phyloP scores from a whole-genome alignment of 192 early-diverging fungal genomes.

The Cetraspora pellucida region DNA sequence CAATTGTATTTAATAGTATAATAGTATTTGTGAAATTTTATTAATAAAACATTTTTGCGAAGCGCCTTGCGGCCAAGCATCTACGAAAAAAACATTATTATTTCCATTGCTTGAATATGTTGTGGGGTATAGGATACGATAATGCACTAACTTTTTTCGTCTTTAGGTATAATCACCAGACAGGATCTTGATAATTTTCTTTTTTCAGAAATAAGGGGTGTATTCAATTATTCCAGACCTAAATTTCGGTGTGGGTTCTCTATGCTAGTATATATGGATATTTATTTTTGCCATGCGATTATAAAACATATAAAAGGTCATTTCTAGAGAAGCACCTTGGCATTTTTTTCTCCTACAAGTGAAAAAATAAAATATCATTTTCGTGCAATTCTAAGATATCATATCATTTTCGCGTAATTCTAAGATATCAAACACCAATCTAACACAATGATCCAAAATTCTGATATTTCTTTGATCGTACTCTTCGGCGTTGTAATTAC shows the following conservation, averaged over 20 bases:
- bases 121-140: background rate
- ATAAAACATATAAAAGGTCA: too few relatives aligned
- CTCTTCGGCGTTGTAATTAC: too few relatives aligned
- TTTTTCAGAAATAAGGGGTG: slow-evolving; percentile 18
- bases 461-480: too few relatives aligned
- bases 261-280: too few relatives aligned
- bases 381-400: too few relatives aligned
- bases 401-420: too few relatives aligned
- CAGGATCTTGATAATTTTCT: slow-evolving; percentile 28
- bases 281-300: too few relatives aligned
- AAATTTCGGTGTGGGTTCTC: background rate
- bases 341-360: too few relatives aligned
- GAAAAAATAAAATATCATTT: too few relatives aligned
- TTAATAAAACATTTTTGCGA: slow-evolving; percentile 3
- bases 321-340: too few relatives aligned
- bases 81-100: slow-evolving; percentile 7
- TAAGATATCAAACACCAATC: background rate
- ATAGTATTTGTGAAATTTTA: background rate
- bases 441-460: too few relatives aligned
- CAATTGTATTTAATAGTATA: background rate
- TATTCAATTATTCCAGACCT: background rate
- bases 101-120: background rate
- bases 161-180: slow-evolving; percentile 10
- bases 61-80: background rate
- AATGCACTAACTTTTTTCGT: slow-evolving; percentile 27